phyloP scores from a whole-genome alignment of 2,329 filamentous ascomycete species.

The Neofusicoccum sp. region DNA sequence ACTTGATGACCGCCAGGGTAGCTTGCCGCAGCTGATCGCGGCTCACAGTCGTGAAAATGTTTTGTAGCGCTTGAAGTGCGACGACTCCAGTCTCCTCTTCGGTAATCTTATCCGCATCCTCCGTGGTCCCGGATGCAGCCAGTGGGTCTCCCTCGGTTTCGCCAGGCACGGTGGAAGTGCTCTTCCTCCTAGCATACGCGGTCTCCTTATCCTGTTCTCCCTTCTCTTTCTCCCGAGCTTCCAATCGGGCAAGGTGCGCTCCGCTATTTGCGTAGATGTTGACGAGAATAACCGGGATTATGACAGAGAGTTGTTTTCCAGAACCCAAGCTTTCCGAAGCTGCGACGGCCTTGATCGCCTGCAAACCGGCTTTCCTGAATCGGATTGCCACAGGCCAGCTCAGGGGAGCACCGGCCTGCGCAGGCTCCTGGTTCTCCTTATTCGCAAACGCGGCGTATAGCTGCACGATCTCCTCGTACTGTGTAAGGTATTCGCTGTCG shows the following conservation, averaged over 20 bases:
- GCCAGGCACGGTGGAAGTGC: slow-evolving; percentile 73
- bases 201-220: slow-evolving; percentile 68
- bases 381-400: slow-evolving; percentile 75
- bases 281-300: slow-evolving; percentile 81
- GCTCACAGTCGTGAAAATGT: slow-evolving; percentile 80
- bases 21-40: slow-evolving; percentile 76
- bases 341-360: slow-evolving; percentile 75
- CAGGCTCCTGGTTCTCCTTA: slow-evolving; percentile 52
- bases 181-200: slow-evolving; percentile 66
- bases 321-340: slow-evolving; percentile 75
- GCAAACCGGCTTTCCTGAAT: slow-evolving; percentile 51
- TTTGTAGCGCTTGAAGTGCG: slow-evolving; percentile 81
- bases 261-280: slow-evolving; percentile 78
- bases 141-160: slow-evolving; percentile 65
- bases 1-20: slow-evolving; percentile 70
- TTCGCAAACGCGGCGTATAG: slow-evolving; percentile 79
- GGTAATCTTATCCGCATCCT: slow-evolving; percentile 83
- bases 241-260: slow-evolving; percentile 66
- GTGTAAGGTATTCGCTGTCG: slow-evolving; percentile 76
- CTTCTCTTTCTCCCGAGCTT: slow-evolving; percentile 64
- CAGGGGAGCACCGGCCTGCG: slow-evolving; percentile 39
- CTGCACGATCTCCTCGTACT: slow-evolving; percentile 79
- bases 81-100: slow-evolving; percentile 85
- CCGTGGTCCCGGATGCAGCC: slow-evolving; percentile 75
- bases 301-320: slow-evolving; percentile 71